phyloP scores from a whole-genome alignment of 768 basidiomycete species.

The Termitomyces sp. region DNA sequence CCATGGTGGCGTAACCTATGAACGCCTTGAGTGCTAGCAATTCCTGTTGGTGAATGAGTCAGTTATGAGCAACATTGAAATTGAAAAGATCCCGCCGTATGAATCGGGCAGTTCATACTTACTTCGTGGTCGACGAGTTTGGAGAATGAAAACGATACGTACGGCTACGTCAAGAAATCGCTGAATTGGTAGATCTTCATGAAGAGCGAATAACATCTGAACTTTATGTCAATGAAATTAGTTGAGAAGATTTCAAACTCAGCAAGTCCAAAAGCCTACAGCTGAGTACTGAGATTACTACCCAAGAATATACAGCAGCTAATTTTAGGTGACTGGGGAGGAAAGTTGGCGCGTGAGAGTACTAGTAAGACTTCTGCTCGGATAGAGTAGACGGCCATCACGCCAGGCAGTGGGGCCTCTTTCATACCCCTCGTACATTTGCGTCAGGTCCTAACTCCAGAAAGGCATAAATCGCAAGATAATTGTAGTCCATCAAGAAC shows the following conservation, averaged over 20 bases:
- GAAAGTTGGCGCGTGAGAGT: not conserved
- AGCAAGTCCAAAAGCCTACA: no score
- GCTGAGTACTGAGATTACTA: no score
- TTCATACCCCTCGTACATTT: not conserved
- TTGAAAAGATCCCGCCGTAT: no score
- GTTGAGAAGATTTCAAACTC: no score
- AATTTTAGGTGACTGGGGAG: not conserved
- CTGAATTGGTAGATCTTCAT: no score
- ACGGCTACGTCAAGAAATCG: not conserved
- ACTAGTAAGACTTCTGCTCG: no score
- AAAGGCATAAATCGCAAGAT: not conserved
- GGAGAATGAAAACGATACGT: not conserved
- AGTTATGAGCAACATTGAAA: not conserved
- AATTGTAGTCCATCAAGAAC: not conserved
- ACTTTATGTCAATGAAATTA: not conserved
- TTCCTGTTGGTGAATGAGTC: no score
- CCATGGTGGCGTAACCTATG: not conserved
- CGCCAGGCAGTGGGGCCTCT: not conserved
- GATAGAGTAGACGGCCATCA: no score
- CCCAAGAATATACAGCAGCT: not conserved
- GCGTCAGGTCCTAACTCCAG: not conserved
- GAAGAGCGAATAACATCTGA: not conserved
- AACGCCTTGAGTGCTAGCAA: no score
- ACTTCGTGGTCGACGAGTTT: not conserved
- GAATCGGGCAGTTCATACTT: not conserved